These are phyloP conservation scores for Rhytidiadelphus loreus DNA, from an alignment of 225 moss, liverwort and hornwort species.

Conservation along the genomic window DNA sequence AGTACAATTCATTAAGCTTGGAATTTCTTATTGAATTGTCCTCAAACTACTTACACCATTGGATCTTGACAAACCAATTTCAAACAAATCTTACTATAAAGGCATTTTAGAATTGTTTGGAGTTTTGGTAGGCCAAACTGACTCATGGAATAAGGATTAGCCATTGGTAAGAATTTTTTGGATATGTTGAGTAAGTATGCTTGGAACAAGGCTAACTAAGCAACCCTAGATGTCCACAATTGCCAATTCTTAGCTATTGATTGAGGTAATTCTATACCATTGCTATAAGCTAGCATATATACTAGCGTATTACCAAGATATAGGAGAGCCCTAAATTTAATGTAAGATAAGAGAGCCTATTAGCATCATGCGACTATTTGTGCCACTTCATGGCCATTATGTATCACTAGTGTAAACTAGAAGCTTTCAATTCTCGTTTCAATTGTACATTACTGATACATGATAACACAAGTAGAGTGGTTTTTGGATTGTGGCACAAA, in stretches of 20 bases:
- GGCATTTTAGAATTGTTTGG: not conserved
- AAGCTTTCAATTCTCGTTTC: too few relatives aligned
- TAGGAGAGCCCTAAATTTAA: not conserved
- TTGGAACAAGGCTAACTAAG: not conserved
- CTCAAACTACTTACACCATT: not conserved
- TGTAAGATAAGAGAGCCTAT: not conserved
- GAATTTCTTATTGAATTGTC: not conserved
- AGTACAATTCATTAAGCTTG: not conserved
- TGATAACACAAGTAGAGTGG: not conserved
- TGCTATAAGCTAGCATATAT: not conserved
- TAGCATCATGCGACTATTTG: too few relatives aligned
- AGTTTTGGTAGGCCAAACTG: not conserved
- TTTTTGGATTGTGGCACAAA: not conserved
- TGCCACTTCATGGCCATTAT: not conserved
- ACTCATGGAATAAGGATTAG: not conserved
- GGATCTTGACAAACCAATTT: not conserved
- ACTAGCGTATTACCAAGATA: not conserved
- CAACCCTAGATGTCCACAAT: not conserved
- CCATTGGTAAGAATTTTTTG: not conserved
- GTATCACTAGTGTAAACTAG: rapidly evolving
- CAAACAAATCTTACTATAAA: not conserved
- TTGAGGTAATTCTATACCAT: not conserved
- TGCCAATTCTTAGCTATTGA: not conserved
- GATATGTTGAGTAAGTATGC: not conserved
- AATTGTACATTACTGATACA: rapidly evolving